Evolutionary conservation across 345 rosid species (phyloP).

Genomic region (Arabidopsis thaliana): DNA sequence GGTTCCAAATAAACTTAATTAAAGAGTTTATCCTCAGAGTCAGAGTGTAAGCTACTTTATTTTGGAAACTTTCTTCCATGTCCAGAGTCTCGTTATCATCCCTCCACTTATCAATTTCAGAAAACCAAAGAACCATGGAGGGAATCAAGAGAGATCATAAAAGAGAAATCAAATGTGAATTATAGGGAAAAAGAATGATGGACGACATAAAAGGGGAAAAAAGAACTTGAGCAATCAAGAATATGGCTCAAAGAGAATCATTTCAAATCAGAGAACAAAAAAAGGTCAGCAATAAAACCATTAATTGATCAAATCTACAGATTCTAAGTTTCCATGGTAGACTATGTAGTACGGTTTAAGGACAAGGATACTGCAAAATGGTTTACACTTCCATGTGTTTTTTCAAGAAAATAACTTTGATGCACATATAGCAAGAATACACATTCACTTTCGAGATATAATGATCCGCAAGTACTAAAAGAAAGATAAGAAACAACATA

Average conservation of each 20-base stretch:
- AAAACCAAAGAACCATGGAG: not conserved
- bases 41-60: constrained; percentile 28
- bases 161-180: constrained; percentile 29
- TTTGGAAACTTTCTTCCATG: constrained; percentile 34
- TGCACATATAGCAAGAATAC: too few species aligned
- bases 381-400: too few species aligned
- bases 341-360: not conserved
- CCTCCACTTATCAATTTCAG: not conserved
- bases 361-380: too few species aligned
- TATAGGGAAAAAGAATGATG: not conserved
- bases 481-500: too few species aligned
- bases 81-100: constrained; percentile 19
- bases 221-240: constrained; percentile 24
- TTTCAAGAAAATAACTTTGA: too few species aligned
- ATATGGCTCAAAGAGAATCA: constrained; percentile 11
- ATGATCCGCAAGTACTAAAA: too few species aligned
- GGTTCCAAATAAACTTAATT: constrained; percentile 40
- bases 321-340: not conserved
- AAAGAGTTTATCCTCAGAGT: constrained; percentile 25
- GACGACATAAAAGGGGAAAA: not conserved
- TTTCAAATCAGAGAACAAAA: constrained; percentile 30
- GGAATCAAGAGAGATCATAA: constrained; percentile 11
- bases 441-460: too few species aligned
- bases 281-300: not conserved
- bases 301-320: not conserved